phyloP scores from a whole-genome alignment of 2,329 filamentous ascomycete species.

The Clarireedia homoeocarpa region DNA sequence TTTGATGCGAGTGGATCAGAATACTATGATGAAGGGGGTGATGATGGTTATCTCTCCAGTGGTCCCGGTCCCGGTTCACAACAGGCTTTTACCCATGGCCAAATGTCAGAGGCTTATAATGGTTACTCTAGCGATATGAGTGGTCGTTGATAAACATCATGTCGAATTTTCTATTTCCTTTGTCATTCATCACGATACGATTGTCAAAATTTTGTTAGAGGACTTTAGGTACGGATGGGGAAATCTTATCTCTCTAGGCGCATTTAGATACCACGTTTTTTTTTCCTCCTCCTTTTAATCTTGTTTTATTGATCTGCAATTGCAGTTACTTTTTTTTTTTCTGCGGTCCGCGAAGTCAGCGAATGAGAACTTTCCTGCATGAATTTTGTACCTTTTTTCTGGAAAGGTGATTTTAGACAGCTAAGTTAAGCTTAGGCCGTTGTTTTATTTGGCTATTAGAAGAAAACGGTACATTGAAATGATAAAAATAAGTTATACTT shows the following conservation, averaged over 20 bases:
- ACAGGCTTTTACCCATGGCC: constrained; percentile 23
- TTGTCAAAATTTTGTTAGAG: constrained; percentile 1
- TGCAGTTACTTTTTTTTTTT: too few relatives aligned
- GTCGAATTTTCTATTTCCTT: background rate
- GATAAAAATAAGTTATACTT: too few relatives aligned
- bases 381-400: too few relatives aligned
- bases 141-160: constrained; percentile 6
- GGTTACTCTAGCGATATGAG: constrained; percentile 29
- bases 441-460: too few relatives aligned
- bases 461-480: too few relatives aligned
- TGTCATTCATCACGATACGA: constrained; percentile 5
- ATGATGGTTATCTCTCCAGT: constrained; percentile 55
- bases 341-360: too few relatives aligned
- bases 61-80: constrained; percentile 26
- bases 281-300: constrained; percentile 7
- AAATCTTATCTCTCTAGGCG: constrained; percentile 15
- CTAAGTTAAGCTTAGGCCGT: too few relatives aligned
- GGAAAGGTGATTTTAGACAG: too few relatives aligned
- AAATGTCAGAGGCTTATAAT: constrained; percentile 26
- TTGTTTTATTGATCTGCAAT: background rate
- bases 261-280: constrained; percentile 27
- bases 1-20: constrained; percentile 68
- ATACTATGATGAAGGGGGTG: constrained; percentile 66
- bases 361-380: too few relatives aligned
- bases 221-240: constrained; percentile 7